A percentile compares a stretch with the other conserved stretches of the same genome.
phyloP scores from a whole-genome alignment of 208 protist species.

The Hexamita inflata region DNA sequence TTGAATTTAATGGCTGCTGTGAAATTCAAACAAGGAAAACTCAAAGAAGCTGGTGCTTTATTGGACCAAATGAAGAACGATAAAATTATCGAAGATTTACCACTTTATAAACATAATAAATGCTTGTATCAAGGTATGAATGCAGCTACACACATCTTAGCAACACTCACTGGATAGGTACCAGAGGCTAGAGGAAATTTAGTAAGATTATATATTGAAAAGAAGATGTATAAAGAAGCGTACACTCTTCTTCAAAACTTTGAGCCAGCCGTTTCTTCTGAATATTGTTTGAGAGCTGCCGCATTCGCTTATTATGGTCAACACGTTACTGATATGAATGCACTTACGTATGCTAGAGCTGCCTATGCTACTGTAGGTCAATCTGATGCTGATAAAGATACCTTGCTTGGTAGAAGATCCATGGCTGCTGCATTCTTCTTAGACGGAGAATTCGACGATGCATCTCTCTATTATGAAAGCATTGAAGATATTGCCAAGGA shows the following conservation, averaged over 20 bases:
- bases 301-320: constrained; percentile 19
- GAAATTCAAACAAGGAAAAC: constrained; percentile 17
- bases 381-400: constrained; percentile 28
- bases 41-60: neutral
- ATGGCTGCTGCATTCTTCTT: constrained; percentile 27
- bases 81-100: neutral
- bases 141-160: constrained; percentile 12
- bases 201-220: constrained; percentile 22
- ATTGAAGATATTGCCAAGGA: constrained; percentile 17
- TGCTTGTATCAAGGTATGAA: constrained; percentile 10
- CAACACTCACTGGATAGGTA: neutral
- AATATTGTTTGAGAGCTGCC: constrained; percentile 18
- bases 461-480: neutral
- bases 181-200: constrained; percentile 11
- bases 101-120: constrained; percentile 21
- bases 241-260: constrained; percentile 10
- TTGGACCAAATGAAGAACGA: neutral
- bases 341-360: constrained; percentile 4
- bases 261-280: constrained; percentile 19
- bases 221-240: constrained; percentile 1
- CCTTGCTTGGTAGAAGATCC: neutral
- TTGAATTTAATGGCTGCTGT: constrained; percentile 5
- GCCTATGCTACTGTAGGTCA: constrained; percentile 18
- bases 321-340: constrained; percentile 10
- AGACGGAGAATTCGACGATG: constrained; percentile 23